Evolutionary conservation across 352 stramenopile species (phyloP).

Genomic region (Pythium pyrilobum): DNA sequence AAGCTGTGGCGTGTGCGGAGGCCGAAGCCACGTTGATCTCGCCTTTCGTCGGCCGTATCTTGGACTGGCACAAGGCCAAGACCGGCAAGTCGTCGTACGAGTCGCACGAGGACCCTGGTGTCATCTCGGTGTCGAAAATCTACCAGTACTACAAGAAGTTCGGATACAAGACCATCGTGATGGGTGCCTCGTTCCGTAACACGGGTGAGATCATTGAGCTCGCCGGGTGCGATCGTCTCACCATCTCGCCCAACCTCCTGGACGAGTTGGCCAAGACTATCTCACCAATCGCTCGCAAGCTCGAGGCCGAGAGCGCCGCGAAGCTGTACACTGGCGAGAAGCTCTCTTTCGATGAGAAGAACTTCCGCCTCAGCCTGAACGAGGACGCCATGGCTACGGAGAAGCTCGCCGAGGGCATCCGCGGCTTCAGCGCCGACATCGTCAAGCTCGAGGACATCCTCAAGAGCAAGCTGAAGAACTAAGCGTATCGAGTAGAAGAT

Average conservation of each 20-base stretch:
- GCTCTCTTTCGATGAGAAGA: constrained; percentile 89
- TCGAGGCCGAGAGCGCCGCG: constrained; percentile 70
- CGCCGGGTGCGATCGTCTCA: constrained; percentile 96
- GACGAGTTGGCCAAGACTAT: constrained; percentile 87
- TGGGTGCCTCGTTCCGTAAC: constrained; percentile 95
- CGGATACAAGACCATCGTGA: constrained; percentile 94
- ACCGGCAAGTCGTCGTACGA: constrained; percentile 89
- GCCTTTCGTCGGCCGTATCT: constrained; percentile 95
- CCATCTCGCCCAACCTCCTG: constrained; percentile 94
- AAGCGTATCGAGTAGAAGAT: constrained; percentile 21
- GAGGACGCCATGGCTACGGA: constrained; percentile 96
- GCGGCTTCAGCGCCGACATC: constrained; percentile 95
- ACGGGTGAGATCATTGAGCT: constrained; percentile 97
- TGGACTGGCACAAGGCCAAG: constrained; percentile 97
- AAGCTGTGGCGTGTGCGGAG: constrained; percentile 95
- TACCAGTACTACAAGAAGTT: constrained; percentile 99
- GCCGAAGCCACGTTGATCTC: constrained; percentile 95
- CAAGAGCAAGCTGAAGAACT: constrained; percentile 90
- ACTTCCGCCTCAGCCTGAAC: constrained; percentile 98
- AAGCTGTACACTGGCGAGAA: constrained; percentile 74
- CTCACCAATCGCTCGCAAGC: constrained; percentile 69
- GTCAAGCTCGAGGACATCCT: constrained; percentile 98
- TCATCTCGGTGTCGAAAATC: constrained; percentile 95
- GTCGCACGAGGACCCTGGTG: constrained; percentile 94
- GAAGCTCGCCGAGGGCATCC: constrained; percentile 97